Percentiles rank a stretch among this genome's conserved stretches.
Conservation (phyloP, 2,329 filamentous ascomycete species). For the Chalaropsis ovoidea region DNA sequence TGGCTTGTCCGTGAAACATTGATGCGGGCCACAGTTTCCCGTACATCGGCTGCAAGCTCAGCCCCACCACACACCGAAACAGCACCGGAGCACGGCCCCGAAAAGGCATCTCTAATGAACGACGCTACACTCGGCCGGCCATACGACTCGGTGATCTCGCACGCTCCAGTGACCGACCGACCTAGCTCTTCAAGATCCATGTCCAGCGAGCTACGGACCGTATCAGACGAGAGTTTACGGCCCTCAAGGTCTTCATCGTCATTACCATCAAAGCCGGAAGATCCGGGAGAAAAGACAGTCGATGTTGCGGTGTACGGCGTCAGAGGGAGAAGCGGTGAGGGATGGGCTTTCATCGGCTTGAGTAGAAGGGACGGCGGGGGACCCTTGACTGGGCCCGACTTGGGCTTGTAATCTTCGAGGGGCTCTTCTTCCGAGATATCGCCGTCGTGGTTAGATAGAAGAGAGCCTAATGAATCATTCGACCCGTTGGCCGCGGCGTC, state of each 20-base stretch:
- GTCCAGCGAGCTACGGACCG: conserved; percentile 21
- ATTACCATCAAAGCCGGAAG: conserved; percentile 15
- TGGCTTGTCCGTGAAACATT: conserved; percentile 14
- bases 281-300: conserved; percentile 21
- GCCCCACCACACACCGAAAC: conserved; percentile 50
- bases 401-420: conserved; percentile 17
- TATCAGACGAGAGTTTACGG: conserved; percentile 16
- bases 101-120: conserved; percentile 39
- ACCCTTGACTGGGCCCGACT: not conserved
- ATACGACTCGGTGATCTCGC: conserved; percentile 19
- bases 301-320: conserved; percentile 24
- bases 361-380: conserved; percentile 21
- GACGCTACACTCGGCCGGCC: conserved; percentile 28
- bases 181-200: conserved; percentile 20
- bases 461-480: conserved; percentile 20
- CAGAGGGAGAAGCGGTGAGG: conserved; percentile 2
- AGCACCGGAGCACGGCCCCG: conserved; percentile 43
- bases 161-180: conserved; percentile 1
- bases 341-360: conserved; percentile 18
- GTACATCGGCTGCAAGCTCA: conserved; percentile 43
- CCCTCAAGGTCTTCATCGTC: conserved; percentile 18
- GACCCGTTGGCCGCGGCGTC: conserved; percentile 15
- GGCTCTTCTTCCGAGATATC: conserved; percentile 14
- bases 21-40: conserved; percentile 43
- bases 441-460: conserved; percentile 15